Percentiles rank a stretch among this genome's conserved stretches.
Conservation (phyloP, 768 basidiomycete genomes). For the Solioccasus polychromus region DNA sequence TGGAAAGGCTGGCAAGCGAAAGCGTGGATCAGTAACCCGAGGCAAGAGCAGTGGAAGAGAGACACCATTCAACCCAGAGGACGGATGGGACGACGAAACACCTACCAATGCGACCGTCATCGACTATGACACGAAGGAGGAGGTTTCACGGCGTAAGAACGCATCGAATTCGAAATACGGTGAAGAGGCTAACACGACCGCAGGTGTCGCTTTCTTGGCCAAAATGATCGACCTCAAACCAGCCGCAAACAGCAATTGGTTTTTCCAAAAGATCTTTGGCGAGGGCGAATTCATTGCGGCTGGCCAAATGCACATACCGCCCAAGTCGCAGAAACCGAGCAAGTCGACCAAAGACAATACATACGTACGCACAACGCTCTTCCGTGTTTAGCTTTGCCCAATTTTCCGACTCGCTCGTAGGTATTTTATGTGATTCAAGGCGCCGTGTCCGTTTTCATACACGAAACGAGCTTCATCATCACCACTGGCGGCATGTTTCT, state of each 20-base stretch:
- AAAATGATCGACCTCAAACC: conserved; percentile 60
- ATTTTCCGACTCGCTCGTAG: conserved; percentile 31
- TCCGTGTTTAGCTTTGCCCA: not conserved
- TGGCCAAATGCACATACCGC: conserved; percentile 81
- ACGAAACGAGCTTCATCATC: conserved; percentile 74
- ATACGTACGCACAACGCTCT: conserved; percentile 55
- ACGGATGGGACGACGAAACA: conserved; percentile 88
- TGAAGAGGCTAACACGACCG: conserved; percentile 3
- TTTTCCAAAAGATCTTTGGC: conserved; percentile 88
- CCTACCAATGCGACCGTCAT: conserved; percentile 61
- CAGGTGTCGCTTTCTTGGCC: conserved; percentile 79
- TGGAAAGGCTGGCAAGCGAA: conserved; percentile 37
- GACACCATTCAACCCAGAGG: conserved; percentile 49
- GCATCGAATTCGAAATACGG: not conserved
- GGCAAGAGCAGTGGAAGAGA: conserved; percentile 36
- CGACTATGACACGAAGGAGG: conserved; percentile 59
- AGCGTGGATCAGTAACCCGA: conserved; percentile 28
- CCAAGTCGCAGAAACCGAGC: conserved; percentile 74
- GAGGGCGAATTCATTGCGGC: conserved; percentile 91
- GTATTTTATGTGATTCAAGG: conserved; percentile 84
- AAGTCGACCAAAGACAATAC: conserved; percentile 94
- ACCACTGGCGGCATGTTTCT: conserved; percentile 84
- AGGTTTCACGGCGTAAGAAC: conserved; percentile 69
- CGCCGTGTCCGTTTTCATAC: conserved; percentile 81
- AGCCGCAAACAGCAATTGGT: conserved; percentile 67